phyloP scores from a whole-genome alignment of 2,329 filamentous ascomycete genomes.

The Cercospora sesami region DNA sequence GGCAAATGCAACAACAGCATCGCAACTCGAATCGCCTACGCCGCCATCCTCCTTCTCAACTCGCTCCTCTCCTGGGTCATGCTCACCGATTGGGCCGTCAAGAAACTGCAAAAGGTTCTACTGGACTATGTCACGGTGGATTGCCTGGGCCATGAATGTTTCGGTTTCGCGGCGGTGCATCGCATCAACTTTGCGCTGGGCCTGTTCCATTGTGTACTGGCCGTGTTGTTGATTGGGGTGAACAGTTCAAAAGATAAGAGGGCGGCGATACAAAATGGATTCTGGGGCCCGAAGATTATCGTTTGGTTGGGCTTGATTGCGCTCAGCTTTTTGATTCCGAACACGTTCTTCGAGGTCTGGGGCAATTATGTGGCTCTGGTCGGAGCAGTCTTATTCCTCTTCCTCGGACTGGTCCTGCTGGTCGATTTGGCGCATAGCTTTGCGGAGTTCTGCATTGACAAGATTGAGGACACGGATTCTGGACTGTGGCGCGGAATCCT shows the following conservation, averaged over 20 bases:
- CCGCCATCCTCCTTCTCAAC: constrained; percentile 91
- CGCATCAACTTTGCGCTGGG: constrained; percentile 97
- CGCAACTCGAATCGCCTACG: constrained; percentile 82
- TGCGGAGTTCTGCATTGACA: constrained; percentile 92
- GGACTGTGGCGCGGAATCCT: constrained; percentile 79
- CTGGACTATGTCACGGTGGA: constrained; percentile 95
- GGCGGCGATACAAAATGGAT: constrained; percentile 92
- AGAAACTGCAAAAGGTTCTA: constrained; percentile 87
- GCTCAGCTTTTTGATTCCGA: constrained; percentile 91
- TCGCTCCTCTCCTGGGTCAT: constrained; percentile 98
- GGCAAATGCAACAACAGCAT: constrained; percentile 98
- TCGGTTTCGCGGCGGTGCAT: constrained; percentile 94
- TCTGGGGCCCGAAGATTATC: constrained; percentile 95
- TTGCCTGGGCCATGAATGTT: constrained; percentile 80
- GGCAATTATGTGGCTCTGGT: constrained; percentile 89
- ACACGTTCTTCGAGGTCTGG: constrained; percentile 91
- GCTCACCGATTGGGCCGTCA: constrained; percentile 97
- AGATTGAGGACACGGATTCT: constrained; percentile 89
- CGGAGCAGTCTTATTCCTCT: constrained; percentile 87
- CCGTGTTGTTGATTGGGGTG: constrained; percentile 81
- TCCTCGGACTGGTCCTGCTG: constrained; percentile 86
- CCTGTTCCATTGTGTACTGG: constrained; percentile 86
- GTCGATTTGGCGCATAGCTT: constrained; percentile 95
- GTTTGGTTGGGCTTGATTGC: constrained; percentile 85
- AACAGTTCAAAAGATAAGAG: constrained; percentile 82